phyloP scores from a whole-genome alignment of 164 flowering plant species.

The Kingdonia uniflora region DNA sequence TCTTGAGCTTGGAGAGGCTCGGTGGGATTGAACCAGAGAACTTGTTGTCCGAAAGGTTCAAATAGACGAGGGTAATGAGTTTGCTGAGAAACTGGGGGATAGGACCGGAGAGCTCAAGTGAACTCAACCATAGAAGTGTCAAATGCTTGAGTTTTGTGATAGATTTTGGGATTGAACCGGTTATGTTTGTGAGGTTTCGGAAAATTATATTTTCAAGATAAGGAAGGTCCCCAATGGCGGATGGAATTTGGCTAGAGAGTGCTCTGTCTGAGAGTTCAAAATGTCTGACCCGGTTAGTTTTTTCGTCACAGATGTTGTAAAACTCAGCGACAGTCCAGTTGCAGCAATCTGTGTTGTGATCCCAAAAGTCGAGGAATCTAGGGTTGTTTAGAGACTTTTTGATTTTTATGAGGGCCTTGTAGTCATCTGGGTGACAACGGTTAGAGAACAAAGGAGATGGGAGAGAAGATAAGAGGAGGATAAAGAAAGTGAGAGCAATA shows the following conservation, averaged over 20 bases:
- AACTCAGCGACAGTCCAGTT: slow-evolving; percentile 42
- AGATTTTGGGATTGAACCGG: slow-evolving; percentile 48
- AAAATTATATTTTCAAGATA: slow-evolving; percentile 39
- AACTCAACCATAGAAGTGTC: slow-evolving; percentile 28
- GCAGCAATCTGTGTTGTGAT: slow-evolving; percentile 42
- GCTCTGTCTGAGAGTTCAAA: slow-evolving; percentile 35
- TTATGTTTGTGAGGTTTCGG: slow-evolving; percentile 39
- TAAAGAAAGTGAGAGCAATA: too few species aligned
- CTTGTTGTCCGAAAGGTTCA: slow-evolving; percentile 51
- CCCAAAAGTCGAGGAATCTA: slow-evolving; percentile 47
- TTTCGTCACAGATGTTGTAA: slow-evolving; percentile 18
- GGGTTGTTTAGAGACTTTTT: slow-evolving; percentile 49
- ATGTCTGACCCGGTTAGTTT: slow-evolving; percentile 35
- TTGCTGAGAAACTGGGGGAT: slow-evolving; percentile 46
- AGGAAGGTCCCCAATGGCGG: slow-evolving; percentile 47
- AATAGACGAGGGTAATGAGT: slow-evolving; percentile 26
- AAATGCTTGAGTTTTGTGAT: slow-evolving; percentile 52
- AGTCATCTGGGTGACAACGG: slow-evolving; percentile 59
- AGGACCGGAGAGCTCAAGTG: slow-evolving; percentile 46
- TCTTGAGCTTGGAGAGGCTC: slow-evolving; percentile 27
- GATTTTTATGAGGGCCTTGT: slow-evolving; percentile 50
- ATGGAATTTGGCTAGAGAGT: slow-evolving; percentile 49
- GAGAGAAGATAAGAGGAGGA: neutral
- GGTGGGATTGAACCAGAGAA: slow-evolving; percentile 57
- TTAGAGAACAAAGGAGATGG: neutral